Evolutionary conservation across 1,284 basidiomycete genomes (phyloP).

Genomic region (Marasmius sp.): DNA sequence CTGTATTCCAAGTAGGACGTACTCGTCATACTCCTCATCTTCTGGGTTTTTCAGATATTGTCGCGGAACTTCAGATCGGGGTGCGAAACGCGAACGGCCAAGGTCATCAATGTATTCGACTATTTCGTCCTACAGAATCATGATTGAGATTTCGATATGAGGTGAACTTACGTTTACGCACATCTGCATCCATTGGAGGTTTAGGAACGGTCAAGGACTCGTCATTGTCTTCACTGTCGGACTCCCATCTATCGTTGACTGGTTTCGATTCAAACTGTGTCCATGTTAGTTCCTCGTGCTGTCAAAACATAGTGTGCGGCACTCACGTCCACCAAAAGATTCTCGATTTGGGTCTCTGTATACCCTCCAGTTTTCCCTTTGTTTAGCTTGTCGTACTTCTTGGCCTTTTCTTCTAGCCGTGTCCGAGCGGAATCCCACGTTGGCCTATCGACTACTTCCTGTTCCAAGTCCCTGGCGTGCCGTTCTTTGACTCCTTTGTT

Average conservation of each 20-base stretch:
- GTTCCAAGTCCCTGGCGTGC: slow-evolving; percentile 62
- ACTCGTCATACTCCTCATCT: slow-evolving; percentile 55
- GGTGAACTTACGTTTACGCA: slow-evolving; percentile 21
- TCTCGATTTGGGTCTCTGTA: slow-evolving; percentile 73
- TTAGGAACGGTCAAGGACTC: slow-evolving; percentile 65
- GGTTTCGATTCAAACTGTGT: slow-evolving; percentile 73
- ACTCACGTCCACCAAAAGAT: slow-evolving; percentile 82
- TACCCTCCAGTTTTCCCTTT: slow-evolving; percentile 83
- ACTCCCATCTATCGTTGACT: slow-evolving; percentile 50
- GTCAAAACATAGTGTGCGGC: slow-evolving; percentile 6
- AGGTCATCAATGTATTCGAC: slow-evolving; percentile 88
- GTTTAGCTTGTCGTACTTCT: slow-evolving; percentile 78
- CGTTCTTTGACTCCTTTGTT: slow-evolving; percentile 71
- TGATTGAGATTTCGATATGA: neutral
- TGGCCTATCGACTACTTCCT: slow-evolving; percentile 63
- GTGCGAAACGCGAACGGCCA: slow-evolving; percentile 69
- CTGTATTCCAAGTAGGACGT: slow-evolving; percentile 25
- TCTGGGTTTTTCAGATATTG: slow-evolving; percentile 46
- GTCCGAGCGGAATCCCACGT: slow-evolving; percentile 69
- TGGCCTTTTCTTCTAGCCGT: slow-evolving; percentile 76
- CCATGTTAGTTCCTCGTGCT: neutral
- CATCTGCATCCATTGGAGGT: slow-evolving; percentile 41
- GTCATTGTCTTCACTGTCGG: slow-evolving; percentile 73
- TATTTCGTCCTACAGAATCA: slow-evolving; percentile 55
- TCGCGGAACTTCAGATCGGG: slow-evolving; percentile 77